Conservation (phyloP, 192 early-diverging fungal genomes). For the Dissophora globulifera region DNA sequence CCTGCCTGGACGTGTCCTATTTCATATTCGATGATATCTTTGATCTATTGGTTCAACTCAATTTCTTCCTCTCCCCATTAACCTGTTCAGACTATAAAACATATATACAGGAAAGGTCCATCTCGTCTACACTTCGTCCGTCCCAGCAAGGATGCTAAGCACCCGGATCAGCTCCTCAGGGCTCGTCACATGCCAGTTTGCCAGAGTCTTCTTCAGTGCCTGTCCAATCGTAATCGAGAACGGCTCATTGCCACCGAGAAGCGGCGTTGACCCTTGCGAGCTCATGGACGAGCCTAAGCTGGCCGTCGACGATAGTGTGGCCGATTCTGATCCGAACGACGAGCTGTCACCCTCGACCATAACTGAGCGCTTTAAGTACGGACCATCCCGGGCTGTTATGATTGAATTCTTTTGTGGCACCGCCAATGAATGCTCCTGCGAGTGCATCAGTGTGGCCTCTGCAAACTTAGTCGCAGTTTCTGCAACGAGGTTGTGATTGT, state of each 20-base stretch:
- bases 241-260: not conserved
- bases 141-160: slow-evolving; percentile 38
- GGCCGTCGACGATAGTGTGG: not conserved
- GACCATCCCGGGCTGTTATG: not conserved
- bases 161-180: slow-evolving; percentile 73
- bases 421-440: slow-evolving; percentile 14
- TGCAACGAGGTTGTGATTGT: slow-evolving; percentile 27
- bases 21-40: no score
- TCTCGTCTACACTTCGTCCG: slow-evolving; percentile 16
- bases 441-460: slow-evolving; percentile 19
- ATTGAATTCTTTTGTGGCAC: slow-evolving; percentile 1
- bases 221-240: slow-evolving; percentile 79
- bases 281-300: not conserved
- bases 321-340: slow-evolving; percentile 46
- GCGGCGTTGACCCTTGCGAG: not conserved
- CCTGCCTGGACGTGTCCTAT: no score
- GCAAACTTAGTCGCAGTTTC: slow-evolving; percentile 43
- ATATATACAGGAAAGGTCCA: no score
- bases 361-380: not conserved
- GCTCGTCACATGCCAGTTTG: slow-evolving; percentile 82
- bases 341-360: slow-evolving; percentile 26
- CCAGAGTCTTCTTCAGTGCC: slow-evolving; percentile 87
- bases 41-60: no score
- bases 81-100: no score
- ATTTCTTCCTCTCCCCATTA: no score